phyloP scores from a whole-genome alignment of 1,284 basidiomycete species.

The Trichosporon inkin region DNA sequence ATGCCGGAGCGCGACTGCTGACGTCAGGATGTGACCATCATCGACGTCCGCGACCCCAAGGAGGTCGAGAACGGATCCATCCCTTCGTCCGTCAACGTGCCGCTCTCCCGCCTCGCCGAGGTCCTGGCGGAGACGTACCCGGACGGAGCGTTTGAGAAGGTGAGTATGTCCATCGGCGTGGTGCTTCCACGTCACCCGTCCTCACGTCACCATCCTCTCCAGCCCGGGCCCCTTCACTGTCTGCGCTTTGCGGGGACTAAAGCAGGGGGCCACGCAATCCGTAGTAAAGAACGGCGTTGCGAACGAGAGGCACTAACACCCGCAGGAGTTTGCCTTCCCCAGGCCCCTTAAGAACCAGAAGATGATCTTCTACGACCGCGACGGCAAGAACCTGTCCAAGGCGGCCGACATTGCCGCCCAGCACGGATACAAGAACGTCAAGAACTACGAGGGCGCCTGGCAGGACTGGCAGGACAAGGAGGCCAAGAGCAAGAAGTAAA shows the following conservation, averaged over 20 bases:
- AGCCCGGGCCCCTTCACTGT: not conserved
- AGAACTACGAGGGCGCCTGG: slow-evolving; percentile 60
- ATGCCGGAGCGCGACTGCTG: too few relatives aligned
- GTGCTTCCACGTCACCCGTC: too few relatives aligned
- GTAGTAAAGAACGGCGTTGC: not conserved
- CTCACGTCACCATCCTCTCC: not conserved
- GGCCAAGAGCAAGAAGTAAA: slow-evolving; percentile 9
- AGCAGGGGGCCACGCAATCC: not conserved
- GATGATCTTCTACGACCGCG: slow-evolving; percentile 83
- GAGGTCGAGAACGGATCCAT: slow-evolving; percentile 89
- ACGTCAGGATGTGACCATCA: slow-evolving; percentile 13
- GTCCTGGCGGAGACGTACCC: slow-evolving; percentile 58
- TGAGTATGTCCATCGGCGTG: not conserved
- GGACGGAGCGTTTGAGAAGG: slow-evolving; percentile 58
- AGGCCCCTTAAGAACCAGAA: slow-evolving; percentile 70
- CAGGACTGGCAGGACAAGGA: slow-evolving; percentile 14
- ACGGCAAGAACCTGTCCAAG: slow-evolving; percentile 71
- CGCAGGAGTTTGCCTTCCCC: slow-evolving; percentile 63
- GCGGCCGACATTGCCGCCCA: slow-evolving; percentile 75
- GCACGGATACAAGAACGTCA: slow-evolving; percentile 73
- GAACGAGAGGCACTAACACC: not conserved
- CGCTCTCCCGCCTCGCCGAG: slow-evolving; percentile 67
- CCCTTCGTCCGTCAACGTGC: slow-evolving; percentile 87
- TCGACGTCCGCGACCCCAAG: slow-evolving; percentile 77
- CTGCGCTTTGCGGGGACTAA: not conserved